Percentiles rank a stretch among this genome's conserved stretches.
These are phyloP conservation scores for Rhododendron griersonianum DNA, from an alignment of 148 eudicot species.

Conservation along the genomic window DNA sequence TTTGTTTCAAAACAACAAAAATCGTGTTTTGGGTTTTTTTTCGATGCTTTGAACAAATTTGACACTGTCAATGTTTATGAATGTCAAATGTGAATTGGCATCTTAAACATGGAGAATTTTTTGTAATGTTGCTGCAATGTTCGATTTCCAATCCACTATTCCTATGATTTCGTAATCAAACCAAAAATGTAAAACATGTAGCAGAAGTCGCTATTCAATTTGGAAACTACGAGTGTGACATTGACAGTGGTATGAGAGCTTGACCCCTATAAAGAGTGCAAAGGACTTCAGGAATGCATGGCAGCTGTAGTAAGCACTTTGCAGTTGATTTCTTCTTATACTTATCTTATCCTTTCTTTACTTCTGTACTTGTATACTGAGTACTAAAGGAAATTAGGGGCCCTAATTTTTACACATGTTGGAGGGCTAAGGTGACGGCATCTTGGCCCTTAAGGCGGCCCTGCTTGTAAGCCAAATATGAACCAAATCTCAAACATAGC, in stretches of 20 bases:
- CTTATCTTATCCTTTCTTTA: not conserved
- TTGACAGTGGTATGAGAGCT: not conserved
- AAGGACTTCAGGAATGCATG: not conserved
- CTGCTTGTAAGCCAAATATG: not conserved
- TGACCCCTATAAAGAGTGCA: not conserved
- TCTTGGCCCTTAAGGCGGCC: not conserved
- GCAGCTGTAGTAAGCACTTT: not conserved
- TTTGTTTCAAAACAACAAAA: too few species aligned
- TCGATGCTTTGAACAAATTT: too few species aligned
- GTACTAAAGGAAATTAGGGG: not conserved
- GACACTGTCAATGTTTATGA: too few species aligned
- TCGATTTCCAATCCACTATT: not conserved
- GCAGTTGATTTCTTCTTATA: not conserved
- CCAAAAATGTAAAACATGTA: not conserved
- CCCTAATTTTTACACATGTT: not conserved
- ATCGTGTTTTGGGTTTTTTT: too few species aligned
- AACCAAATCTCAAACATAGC: not conserved
- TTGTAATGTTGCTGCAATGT: not conserved
- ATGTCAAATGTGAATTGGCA: too few species aligned
- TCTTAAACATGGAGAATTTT: not conserved
- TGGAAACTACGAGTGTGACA: not conserved
- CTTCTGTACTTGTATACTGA: not conserved
- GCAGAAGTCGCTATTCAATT: not conserved
- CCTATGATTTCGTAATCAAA: not conserved
- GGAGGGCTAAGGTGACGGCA: not conserved